Evolutionary conservation across 192 early-diverging fungal species (phyloP).

Genomic region (Funneliformis mosseae): DNA sequence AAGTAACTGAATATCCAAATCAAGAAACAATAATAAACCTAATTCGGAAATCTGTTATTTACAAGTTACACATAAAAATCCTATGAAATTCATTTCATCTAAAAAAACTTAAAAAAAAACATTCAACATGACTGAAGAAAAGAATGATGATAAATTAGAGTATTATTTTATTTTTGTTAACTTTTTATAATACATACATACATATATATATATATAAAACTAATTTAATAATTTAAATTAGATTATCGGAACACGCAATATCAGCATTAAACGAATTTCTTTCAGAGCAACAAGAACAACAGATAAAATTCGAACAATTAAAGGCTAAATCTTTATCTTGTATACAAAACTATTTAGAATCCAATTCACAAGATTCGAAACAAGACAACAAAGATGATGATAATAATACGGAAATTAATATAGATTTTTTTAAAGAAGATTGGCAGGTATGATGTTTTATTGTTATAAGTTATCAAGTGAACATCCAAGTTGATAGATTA

Average conservation of each 20-base stretch:
- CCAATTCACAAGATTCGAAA: constrained; percentile 23
- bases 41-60: no score
- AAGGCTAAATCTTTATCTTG: constrained; percentile 49
- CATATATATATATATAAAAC: neutral
- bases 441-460: constrained; percentile 67
- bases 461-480: neutral
- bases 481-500: neutral
- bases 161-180: no score
- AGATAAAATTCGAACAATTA: constrained; percentile 65
- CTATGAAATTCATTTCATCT: no score
- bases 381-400: constrained; percentile 32
- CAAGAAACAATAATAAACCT: no score
- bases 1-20: no score
- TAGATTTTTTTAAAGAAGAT: constrained; percentile 76
- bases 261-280: constrained; percentile 33
- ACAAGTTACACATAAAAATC: no score
- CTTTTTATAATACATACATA: no score
- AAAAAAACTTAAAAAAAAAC: no score
- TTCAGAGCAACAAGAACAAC: constrained; percentile 62
- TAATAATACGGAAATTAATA: constrained; percentile 46
- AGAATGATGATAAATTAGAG: no score
- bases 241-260: constrained; percentile 26
- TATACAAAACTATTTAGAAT: neutral
- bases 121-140: no score
- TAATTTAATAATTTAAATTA: neutral